Base-by-base conservation (phyloP, 805 yeast genomes). In the Candida corydali region DNA sequence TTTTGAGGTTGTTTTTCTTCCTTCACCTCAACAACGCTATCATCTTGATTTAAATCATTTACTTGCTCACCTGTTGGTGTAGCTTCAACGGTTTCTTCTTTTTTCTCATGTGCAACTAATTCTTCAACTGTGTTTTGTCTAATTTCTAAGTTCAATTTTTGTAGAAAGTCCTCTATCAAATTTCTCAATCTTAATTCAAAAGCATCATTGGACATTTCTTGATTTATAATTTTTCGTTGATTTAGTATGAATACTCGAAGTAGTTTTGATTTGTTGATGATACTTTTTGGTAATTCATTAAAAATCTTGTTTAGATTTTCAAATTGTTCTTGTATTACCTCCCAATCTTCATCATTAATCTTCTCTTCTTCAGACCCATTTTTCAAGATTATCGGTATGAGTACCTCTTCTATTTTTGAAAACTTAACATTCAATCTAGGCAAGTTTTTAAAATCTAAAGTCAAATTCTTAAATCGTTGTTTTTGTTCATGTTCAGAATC, bases 401-500 rank as follows among this genome's bases (percentile, higher is more conserved):
- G 22, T 23, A 29, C 34, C 5, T 39, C 37, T 19, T 42, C 35
- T 12, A 45, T 17, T 11, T 31, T 29, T 6, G 36, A 28, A 36
- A 51, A 50, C 24, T 42, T 36, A 1, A 45, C 28, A 14, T 45
- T 45, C 31, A 61, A 50, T 45, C 43, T 17, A 45, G 46, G 12
- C 17, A 44, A 23, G 17, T 32, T 17, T 7, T 22, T 7, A 23
- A 32, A 14, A 26, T 26, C 9, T 20, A 7, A 7, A 3, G 65
- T 66, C 26, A 63, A 52, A 7, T 47, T 45, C 3, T 41, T 35
- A 12, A 40, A 43, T 26, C 63, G 58, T 24, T 48, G 30, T 3
- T 30, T 39, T 42, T 67, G 70, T 17, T 61, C 59, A 17, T 46
- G 36, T 29, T 50, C 53, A 24, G 54, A 46, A 8, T 63, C 66